Base-by-base conservation (phyloP, 495 filamentous ascomycete genomes). In the Aspergillus olivimuriae region DNA sequence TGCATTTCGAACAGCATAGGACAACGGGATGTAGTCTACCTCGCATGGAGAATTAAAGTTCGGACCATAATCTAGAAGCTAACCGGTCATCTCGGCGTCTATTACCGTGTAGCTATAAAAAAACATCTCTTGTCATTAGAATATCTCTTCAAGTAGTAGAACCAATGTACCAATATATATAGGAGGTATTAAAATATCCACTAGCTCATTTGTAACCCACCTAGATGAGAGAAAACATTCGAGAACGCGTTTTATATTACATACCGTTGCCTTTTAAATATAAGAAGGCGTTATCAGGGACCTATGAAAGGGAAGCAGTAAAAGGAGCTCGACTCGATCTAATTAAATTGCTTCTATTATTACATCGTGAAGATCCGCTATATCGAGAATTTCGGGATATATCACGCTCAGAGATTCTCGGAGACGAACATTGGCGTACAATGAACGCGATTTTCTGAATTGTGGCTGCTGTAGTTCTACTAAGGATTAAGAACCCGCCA, bases 21-120 rank as follows among this genome's bases (percentile, higher is more conserved):
- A 57, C 5, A 58, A 30, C 30, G 49, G 46, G 1, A 51, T 55
- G n/a, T 22, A 36, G 26, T 55, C 43, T 9, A 55, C 37, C 4
- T 28, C 31, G 30, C 56, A 55, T 40, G 14, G 46, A 12, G n/a
- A 2, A 43, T 57, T 57, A 1, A 49, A 51, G 38, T 61, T 34
- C 6, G 57, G 54, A 16, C 48, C 49, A 35, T 55, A 51, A 39
- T 55, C 51, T 10, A 57, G 51, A 39, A 57, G 36, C 57, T 51
- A 61, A 15, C 9, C 34, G 8, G 51, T 61, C 54, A 61, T 52
- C 9, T 57, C 46, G 9, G 23, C 40, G 20, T 56, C 53, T 17
- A 23, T 16, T 9, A 59, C 41, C 9, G 52, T 44, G 32, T 53
- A 48, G 12, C 48, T 55, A 31, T 2, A 19, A 44, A 1, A 26